Evolutionary conservation across 768 basidiomycete genomes (phyloP), one percentile per base, ranked within the genome.

Genomic region (Amanita thiersii): DNA sequence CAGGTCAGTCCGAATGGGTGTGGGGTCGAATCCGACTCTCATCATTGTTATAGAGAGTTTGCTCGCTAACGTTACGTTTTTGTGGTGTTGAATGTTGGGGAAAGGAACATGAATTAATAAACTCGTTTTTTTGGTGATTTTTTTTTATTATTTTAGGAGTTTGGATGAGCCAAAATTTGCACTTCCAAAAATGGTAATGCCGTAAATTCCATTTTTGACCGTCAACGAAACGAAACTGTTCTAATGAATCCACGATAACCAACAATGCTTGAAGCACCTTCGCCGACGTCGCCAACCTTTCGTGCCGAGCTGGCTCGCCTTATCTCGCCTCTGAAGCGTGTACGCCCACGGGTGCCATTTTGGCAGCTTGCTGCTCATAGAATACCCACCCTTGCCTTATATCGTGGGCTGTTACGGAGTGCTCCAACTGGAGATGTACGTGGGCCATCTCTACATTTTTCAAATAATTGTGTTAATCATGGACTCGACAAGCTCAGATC

Each of bases 321-420:
- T 9, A 55, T 87, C 11, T 72, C 78, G 3, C 65, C 75, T 31
- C 58, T 86, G 1, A 69, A 73, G 23, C 76, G 80, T 21, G 63
- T 77, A 4, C 68, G 77, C 8, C 76, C 83, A 6, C 66, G 69
- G 15, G 67, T 74, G 2, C 78, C 83, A 2, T 86, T 89, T 51
- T 88, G 70, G 52, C 56, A 72, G 37, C 77, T 89, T 19, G 65
- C 69, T 0, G 80, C 79, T 0, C 90, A 93, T 56, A 73, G 81
- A 15, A 59, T 80, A 19, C 88, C 90, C 2, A 89, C 86, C 0
- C 57, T 84, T 83, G 58, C 67, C 0, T 62, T 92, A 3, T 93
- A 91, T 56, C 72, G 87, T 15, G 75, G 77, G 3, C 66, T 93
- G 10, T 58, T 86, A 36, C 62, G 68, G 20, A 52, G 69, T 29